Conservation (phyloP, 1,284 basidiomycete genomes). For the Ustilago crameri region DNA sequence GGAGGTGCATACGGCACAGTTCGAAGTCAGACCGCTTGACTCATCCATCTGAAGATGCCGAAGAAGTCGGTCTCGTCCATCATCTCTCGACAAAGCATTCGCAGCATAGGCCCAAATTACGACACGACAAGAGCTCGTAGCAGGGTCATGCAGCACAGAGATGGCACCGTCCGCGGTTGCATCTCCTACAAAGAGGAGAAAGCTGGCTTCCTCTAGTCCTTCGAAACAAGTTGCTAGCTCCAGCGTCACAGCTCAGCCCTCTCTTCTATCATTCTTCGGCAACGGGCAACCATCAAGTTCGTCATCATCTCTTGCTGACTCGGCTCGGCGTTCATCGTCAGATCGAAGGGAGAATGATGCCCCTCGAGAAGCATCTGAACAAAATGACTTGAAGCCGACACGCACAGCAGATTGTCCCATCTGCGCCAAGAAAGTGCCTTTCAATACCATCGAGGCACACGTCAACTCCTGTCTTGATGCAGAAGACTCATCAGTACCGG, state of each 20-base stretch:
- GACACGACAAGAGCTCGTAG: not conserved
- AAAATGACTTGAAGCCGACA: constrained; percentile 4
- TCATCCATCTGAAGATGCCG: constrained; percentile 18
- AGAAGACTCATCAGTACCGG: constrained; percentile 7
- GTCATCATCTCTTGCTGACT: constrained; percentile 3
- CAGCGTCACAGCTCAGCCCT: constrained; percentile 32
- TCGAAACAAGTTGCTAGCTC: constrained; percentile 21
- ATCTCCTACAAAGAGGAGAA: constrained; percentile 43
- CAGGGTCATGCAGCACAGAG: constrained; percentile 18
- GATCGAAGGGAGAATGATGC: not conserved
- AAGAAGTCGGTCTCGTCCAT: not conserved
- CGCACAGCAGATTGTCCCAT: constrained; percentile 42
- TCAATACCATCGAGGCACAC: constrained; percentile 47
- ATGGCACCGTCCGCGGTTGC: constrained; percentile 34
- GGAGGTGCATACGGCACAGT: constrained; percentile 22
- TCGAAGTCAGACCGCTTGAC: not conserved
- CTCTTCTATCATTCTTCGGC: constrained; percentile 42
- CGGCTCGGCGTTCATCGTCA: constrained; percentile 4
- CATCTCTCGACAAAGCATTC: not conserved
- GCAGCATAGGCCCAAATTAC: too few relatives aligned
- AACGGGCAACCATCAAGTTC: constrained; percentile 18
- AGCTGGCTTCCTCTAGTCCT: constrained; percentile 33
- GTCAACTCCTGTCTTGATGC: constrained; percentile 51
- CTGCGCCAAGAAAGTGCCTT: constrained; percentile 30
- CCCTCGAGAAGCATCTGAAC: not conserved